Base-by-base conservation (phyloP, 768 basidiomycete species). In the Coprinopsis cinerea region DNA sequence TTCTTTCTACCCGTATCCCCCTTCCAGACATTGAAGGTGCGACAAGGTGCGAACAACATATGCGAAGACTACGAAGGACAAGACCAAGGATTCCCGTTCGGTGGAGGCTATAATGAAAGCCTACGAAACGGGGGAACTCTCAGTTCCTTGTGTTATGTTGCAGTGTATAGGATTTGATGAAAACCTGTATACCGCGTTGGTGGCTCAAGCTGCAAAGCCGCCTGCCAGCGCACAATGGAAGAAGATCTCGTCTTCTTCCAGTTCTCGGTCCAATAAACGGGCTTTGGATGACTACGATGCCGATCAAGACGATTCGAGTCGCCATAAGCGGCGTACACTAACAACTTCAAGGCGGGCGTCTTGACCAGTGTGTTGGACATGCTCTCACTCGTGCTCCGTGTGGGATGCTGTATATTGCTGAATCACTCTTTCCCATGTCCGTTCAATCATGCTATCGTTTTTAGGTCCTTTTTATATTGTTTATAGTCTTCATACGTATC, bases 111-210 rank as follows among this genome's bases (percentile, higher is more conserved):
- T 77, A 22, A 50, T 59, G n/a, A 55, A 57, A n/a, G 67, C 69
- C n/a, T 81, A 79, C 59, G 64, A 74, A 44, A 49, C 54, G 14
- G 77, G 77, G 15, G 54, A 66, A 45, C 62, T 74, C 17, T 57
- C 54, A 10, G 74, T 75, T 9, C 77, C 77, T 4, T 80, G 78
- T 54, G 74, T 79, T 39, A 66, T 66, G 39, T 61, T 81, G 26
- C 64, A 69, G 47, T 78, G 71, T 55, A 58, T 73, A 18, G 66
- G 62, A 28, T 80, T 75, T 58, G 69, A 77, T 54, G 60, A 69
- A 13, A 60, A 59, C 24, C 64, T 81, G 11, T 70, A 67, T 52
- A 49, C 52, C 2, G 65, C 63, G 3, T 22, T 52, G 51, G 23
- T 52, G 26, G 37, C 17, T 23, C 27, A 41, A 28, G 36, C 37